Conservation (phyloP, 2,329 filamentous ascomycete genomes). For the Berkeleyomyces rouxiae region DNA sequence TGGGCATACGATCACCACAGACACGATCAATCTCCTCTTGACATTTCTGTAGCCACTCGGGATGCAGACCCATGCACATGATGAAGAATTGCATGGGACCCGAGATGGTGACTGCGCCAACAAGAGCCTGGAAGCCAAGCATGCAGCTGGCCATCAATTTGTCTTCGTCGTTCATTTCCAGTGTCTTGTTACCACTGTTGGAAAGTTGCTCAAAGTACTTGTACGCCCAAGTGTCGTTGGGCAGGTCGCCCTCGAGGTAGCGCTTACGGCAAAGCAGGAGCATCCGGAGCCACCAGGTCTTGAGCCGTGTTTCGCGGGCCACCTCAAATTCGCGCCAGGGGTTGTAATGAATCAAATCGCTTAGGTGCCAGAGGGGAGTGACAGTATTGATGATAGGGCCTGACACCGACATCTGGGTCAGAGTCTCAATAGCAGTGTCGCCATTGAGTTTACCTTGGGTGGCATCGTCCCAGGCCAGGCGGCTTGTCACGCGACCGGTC, state of each 20-base stretch:
- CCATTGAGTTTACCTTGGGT: constrained; percentile 29
- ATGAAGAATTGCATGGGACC: constrained; percentile 35
- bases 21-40: constrained; percentile 42
- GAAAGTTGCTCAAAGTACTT: constrained; percentile 31
- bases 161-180: constrained; percentile 27
- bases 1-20: constrained; percentile 36
- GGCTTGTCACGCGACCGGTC: constrained; percentile 33
- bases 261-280: constrained; percentile 26
- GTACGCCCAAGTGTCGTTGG: constrained; percentile 30
- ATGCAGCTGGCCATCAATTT: constrained; percentile 33
- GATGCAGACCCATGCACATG: constrained; percentile 36
- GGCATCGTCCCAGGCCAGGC: constrained; percentile 33
- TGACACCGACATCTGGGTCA: constrained; percentile 35
- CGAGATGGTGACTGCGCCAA: constrained; percentile 33
- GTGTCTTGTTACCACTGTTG: constrained; percentile 23
- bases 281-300: constrained; percentile 30
- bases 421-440: constrained; percentile 29
- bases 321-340: constrained; percentile 32
- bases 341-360: constrained; percentile 24
- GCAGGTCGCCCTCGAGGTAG: constrained; percentile 25
- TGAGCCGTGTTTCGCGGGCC: constrained; percentile 26
- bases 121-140: constrained; percentile 34
- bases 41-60: constrained; percentile 34
- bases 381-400: constrained; percentile 34
- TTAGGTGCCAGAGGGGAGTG: constrained; percentile 31